Evolutionary conservation across 192 early-diverging fungal species (phyloP), one percentile per base, ranked within the genome.

Genomic region (Cladochytrium replicatum): DNA sequence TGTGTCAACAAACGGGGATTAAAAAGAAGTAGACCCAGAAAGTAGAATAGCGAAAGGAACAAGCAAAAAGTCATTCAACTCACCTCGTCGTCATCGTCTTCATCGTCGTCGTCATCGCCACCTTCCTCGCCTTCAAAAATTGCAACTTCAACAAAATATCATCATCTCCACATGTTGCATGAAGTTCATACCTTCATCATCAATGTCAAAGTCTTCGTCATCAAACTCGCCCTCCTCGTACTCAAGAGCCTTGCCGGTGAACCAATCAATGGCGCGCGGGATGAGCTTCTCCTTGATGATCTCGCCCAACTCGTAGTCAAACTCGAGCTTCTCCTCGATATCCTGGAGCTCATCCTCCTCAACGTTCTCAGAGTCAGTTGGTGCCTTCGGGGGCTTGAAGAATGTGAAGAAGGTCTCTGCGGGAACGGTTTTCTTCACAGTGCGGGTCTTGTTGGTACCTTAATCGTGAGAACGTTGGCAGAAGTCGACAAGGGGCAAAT

Each of bases 211-310:
- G 27, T 65, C 61, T 7, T 30, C 51, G 38, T 75, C 75, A 48
- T 69, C 78, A 4, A 60, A 62, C 8, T 66, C 71, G 43, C 67
- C 69, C 28, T 86, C 80, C 51, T 88, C 86, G 67, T 86, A 88
- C 50, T 84, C 80, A 31, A 97, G 73, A 34, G 96, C 96, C 65
- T 89, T 85, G 61, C 96, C 96, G 17, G 96, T 97, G 74, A 97
- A 99, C 86, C 89, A 99, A 72, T 97, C 91, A 50, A 97, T 66
- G 42, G 96, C 96, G 60, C 78, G 80, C 46, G 96, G 93, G 38
- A 99, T 82, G 52, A 99, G 71, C 73, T 89, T 93, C 49, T 97
- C 93, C 82, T 99, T 99, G 73, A 99, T 82, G 63, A 94, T 84
- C 67, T 99, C 94, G 29, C 93, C 95, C 61, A 92, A 68, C 69